Base-by-base conservation (phyloP, 192 early-diverging fungal genomes). In the Obelidium mucronatum region DNA sequence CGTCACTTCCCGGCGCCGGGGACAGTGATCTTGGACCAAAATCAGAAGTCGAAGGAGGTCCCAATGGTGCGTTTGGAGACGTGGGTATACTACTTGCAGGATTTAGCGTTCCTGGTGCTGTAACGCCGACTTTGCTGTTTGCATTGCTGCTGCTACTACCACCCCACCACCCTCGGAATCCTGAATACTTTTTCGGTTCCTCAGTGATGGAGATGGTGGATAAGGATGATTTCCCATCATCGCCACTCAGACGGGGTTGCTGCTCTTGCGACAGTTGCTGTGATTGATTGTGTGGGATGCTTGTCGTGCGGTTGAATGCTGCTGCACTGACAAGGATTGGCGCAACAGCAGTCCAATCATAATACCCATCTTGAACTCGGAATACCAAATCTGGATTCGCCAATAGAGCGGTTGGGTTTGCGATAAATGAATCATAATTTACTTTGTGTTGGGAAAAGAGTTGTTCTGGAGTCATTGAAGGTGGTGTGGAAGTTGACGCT, bases 281-380 rank as follows among this genome's bases (percentile, higher is more conserved):
- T n/a, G n/a, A n/a, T n/a, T n/a, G n/a, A n/a, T n/a, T n/a, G n/a
- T n/a, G n/a, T n/a, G n/a, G n/a, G n/a, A n/a, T n/a, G n/a, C n/a
- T n/a, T n/a, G n/a, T n/a, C n/a, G n/a, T n/a, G n/a, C n/a, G n/a
- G n/a, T n/a, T n/a, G n/a, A n/a, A n/a, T 0, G 88, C 83, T 3
- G 90, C 73, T 8, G 87, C 76, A 8, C 90, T 82, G 1, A 84
- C 75, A 28, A 95, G 73, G 34, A 91, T 78, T 26, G 93, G 92
- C 13, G 82, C 86, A 13, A 91, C 89, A 2, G 83, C 74, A 19
- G 74, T 42, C 90, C 92, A 89, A 61, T 85, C 81, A 62, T 88
- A 90, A 74, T 93, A 94, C 13, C 83, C 69, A 34, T 85, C 83
- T 48, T 90, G 77, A 59, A 91, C 85, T 34, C 83, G 83, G 40